Evolutionary conservation across 2,329 filamentous ascomycete species (phyloP), one percentile per base, ranked within the genome.

Genomic region (Stachybotrys chartarum): DNA sequence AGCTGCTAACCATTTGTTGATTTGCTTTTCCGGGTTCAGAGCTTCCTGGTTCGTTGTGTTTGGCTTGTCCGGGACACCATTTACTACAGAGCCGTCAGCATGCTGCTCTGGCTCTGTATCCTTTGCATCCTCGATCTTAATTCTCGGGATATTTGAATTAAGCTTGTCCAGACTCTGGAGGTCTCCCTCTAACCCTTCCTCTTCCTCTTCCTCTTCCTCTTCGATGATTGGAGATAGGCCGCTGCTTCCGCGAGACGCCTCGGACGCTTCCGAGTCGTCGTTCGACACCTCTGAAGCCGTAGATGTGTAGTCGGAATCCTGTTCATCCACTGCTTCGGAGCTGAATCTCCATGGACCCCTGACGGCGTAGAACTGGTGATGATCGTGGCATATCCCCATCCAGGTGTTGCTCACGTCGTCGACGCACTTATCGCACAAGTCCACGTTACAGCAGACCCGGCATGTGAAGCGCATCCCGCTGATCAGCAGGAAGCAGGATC

Each of bases 341-440:
- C 24, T 24, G 24, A 24, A 24, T 24, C 24, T 24, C 24, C 24
- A 24, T 24, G 24, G 24, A 24, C 24, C 24, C 24, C 4, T 24
- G 24, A 24, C 24, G 24, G 24, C 24, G 24, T 24, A 24, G 24
- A 24, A 24, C 24, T 24, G 24, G 24, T 24, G 24, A 24, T 24
- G 56, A 30, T 54, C 57, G 17, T 55, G 53, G 18, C 53, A 61
- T 11, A 55, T 55, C 55, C 57, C 59, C 46, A 57, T 54, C 7
- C 59, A 50, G 24, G 42, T 53, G 35, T 10, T 14, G 10, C 14
- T 10, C 10, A 10, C 10, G 35, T 42, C 35, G 14, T 42, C 35
- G 14, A 57, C 56, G n/a, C 54, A 63, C 8, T n/a, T 12, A 12
- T 44, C 7, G n/a, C 58, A 54, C 10, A 60, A 48, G 7, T 61